A percentile compares a stretch with the other conserved stretches of the same genome.
Evolutionary conservation across 257 asterid species (phyloP).

Genomic region (Gardenia jasminoides): DNA sequence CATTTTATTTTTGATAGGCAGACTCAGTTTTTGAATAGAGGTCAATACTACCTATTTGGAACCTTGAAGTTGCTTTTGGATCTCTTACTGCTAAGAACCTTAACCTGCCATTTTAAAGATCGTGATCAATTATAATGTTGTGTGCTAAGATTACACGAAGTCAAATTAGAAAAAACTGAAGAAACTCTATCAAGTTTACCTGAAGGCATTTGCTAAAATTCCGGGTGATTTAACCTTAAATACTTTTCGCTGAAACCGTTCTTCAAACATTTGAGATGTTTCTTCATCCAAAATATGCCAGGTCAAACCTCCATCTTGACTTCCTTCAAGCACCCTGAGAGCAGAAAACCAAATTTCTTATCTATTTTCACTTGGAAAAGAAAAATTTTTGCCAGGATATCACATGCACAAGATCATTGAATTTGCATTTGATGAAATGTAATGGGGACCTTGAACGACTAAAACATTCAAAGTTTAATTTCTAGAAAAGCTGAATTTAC

Average conservation of each 20-base stretch:
- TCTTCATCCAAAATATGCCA: constrained; percentile 75
- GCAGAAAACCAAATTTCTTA: constrained; percentile 17
- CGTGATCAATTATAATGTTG: background rate
- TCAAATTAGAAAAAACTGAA: background rate
- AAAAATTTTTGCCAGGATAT: background rate
- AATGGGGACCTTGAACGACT: background rate
- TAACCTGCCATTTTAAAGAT: constrained; percentile 46
- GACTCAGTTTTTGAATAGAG: constrained; percentile 41
- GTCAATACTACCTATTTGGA: constrained; percentile 92
- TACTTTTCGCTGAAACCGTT: constrained; percentile 72
- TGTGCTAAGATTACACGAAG: background rate
- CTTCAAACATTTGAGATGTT: constrained; percentile 59
- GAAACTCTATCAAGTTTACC: constrained; percentile 35
- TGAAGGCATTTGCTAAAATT: constrained; percentile 77
- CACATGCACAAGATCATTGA: background rate
- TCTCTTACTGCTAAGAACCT: constrained; percentile 68
- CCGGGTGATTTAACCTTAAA: constrained; percentile 43
- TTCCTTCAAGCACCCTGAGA: constrained; percentile 82
- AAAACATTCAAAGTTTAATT: background rate
- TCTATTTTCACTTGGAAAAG: background rate
- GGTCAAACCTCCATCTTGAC: constrained; percentile 71
- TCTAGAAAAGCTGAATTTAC: background rate
- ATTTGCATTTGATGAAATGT: background rate
- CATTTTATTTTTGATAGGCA: constrained; percentile 18
- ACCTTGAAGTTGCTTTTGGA: constrained; percentile 60